Evolutionary conservation across 2,329 filamentous ascomycete species (phyloP).

Genomic region (Colletotrichum lupini): DNA sequence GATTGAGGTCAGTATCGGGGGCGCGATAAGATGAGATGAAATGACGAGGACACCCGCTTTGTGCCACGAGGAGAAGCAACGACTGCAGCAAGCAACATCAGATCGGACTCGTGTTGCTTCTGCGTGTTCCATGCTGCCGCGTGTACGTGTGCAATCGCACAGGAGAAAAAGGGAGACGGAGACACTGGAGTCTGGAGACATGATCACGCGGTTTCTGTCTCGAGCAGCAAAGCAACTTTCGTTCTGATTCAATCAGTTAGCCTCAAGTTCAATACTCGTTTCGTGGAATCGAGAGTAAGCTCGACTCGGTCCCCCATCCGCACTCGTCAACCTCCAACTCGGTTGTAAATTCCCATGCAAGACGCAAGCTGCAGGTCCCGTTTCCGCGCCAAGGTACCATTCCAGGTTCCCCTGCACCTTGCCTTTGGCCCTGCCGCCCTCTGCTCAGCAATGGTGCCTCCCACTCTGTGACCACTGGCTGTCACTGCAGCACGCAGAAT

Average conservation of each 20-base stretch:
- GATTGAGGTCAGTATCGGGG: neutral
- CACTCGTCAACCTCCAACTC: slow-evolving; percentile 29
- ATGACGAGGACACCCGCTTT: neutral
- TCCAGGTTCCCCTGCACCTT: slow-evolving; percentile 8
- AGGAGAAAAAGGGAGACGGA: neutral
- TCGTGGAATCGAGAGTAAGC: neutral
- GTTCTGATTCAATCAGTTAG: neutral
- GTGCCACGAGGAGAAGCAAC: neutral
- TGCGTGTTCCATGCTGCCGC: slow-evolving; percentile 22
- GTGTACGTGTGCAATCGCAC: neutral
- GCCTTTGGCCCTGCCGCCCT: neutral
- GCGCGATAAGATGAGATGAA: slow-evolving; percentile 17
- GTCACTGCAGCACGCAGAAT: neutral
- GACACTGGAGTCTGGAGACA: neutral
- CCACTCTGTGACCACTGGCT: neutral
- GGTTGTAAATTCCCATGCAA: slow-evolving; percentile 18
- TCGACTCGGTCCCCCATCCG: neutral
- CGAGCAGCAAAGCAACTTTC: neutral
- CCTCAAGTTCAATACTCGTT: neutral
- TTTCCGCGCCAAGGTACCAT: slow-evolving; percentile 11
- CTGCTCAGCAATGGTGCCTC: neutral
- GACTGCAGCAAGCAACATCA: slow-evolving; percentile 1
- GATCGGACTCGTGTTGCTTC: neutral
- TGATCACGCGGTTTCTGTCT: neutral
- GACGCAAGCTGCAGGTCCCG: slow-evolving; percentile 32